Base-by-base conservation (phyloP, 108 stramenopile species). In the Phaeodactylum tricornutum region DNA sequence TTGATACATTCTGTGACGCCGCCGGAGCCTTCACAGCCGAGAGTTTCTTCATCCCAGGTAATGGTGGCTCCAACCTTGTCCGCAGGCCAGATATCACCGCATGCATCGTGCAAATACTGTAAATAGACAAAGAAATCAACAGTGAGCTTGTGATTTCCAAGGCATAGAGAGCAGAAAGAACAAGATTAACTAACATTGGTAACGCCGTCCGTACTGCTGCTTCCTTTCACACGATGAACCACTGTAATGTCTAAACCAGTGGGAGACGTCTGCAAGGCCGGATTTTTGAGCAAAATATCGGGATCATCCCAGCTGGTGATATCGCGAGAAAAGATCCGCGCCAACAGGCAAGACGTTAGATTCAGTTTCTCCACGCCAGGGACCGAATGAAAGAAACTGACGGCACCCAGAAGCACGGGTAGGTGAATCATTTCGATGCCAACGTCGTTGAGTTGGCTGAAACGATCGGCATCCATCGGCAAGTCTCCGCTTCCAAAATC, bases 401-500 rank as follows among this genome's bases (percentile, higher is more conserved):
- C 72, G 23, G 85, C 75, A 30, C 78, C 75, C 24, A 92, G 46
- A 21, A 73, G 59, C 31, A 87, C 74, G 5, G 91, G 91, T 22
- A 92, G 39, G 36, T 92, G 91, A 5, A 87, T 63, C 31, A 87
- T 59, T 12, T 29, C 45, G 7, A 47, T 35, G 29, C 29, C 42
- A 11, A 20, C 36, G 1, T 31, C 31, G 16, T 59, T 42, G 55
- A 77, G 67, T 0, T 49, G 46, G 11, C 55, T 43, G 38, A 61
- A 74, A 36, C 61, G 40, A 15, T 66, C 65, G 0, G 56, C 33
- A 8, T 21, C 21, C 39, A 93, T 37, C 42, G 91, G 91, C 44
- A 87, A 76, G 57, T 93, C 84, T 15, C 91, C 91, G 38, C 74
- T 59, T 2, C 77, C 84, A 49, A 87, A 93, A 51, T 86, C 79